Percentiles rank a stretch among this genome's conserved stretches.
Conservation (phyloP, 768 basidiomycete species). For the Mycena crocata region DNA sequence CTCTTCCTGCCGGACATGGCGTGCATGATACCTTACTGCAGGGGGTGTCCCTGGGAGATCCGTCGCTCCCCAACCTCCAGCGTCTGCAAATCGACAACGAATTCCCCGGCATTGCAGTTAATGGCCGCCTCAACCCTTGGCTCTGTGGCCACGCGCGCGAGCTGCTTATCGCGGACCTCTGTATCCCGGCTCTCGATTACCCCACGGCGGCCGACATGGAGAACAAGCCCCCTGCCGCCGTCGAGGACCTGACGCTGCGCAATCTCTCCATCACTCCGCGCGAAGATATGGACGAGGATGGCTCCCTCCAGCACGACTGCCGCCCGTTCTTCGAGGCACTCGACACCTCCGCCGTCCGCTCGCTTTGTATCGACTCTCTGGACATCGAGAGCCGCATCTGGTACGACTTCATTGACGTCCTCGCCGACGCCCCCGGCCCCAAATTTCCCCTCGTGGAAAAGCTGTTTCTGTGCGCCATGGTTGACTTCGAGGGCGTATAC, state of each 20-base stretch:
- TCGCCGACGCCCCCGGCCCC: background rate
- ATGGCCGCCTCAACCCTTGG: conserved; percentile 6
- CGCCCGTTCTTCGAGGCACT: conserved; percentile 14
- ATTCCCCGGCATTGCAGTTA: background rate
- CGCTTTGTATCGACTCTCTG: background rate
- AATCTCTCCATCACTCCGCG: background rate
- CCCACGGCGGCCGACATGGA: background rate
- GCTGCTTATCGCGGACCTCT: background rate
- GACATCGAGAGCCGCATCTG: conserved; percentile 10
- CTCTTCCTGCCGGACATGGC: background rate
- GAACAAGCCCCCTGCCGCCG: background rate
- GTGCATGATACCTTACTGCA: background rate
- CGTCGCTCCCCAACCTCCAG: background rate
- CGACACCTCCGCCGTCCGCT: background rate
- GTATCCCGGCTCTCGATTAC: background rate
- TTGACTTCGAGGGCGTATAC: background rate
- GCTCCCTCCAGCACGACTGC: conserved; percentile 3
- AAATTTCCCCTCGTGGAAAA: background rate
- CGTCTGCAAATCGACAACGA: background rate
- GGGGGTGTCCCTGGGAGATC: background rate
- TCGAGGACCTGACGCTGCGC: background rate
- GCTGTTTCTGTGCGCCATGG: background rate
- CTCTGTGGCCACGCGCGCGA: background rate
- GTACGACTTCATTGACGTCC: conserved; percentile 3
- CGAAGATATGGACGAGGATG: background rate